A percentile compares a stretch with the other conserved stretches of the same genome.
These are phyloP conservation scores for Saccharomycopsis capsularis DNA, from an alignment of 805 yeast genomes.

Conservation along the genomic window DNA sequence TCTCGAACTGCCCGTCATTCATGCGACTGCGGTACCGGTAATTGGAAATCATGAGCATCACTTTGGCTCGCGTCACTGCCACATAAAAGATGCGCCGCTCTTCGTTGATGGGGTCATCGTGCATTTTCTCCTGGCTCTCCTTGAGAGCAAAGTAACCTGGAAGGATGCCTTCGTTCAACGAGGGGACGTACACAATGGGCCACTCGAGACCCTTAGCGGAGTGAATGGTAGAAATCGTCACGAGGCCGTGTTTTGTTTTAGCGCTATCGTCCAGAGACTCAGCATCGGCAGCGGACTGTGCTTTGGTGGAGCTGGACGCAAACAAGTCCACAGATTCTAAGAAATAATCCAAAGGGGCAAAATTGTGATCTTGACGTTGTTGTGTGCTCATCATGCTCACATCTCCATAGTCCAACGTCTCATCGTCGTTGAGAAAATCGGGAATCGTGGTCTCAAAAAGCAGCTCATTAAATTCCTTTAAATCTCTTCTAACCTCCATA, in stretches of 20 bases:
- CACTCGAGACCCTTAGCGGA: constrained; percentile 93
- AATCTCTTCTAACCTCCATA: constrained; percentile 34
- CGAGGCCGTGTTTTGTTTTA: constrained; percentile 25
- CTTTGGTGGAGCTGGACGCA: constrained; percentile 24
- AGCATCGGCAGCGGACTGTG: constrained; percentile 6
- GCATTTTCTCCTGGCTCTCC: constrained; percentile 13
- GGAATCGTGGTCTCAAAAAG: constrained; percentile 2
- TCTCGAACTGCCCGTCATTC: constrained; percentile 23
- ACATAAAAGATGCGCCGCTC: constrained; percentile 85
- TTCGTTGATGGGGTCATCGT: constrained; percentile 44
- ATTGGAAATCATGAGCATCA: constrained; percentile 40
- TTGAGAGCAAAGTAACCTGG: constrained; percentile 41
- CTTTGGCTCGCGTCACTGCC: constrained; percentile 78
- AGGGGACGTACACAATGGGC: constrained; percentile 85
- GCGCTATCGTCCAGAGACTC: constrained; percentile 22
- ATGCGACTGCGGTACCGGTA: constrained; percentile 66
- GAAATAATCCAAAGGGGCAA: constrained; percentile 24
- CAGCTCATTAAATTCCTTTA: constrained; percentile 31
- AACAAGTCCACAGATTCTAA: constrained; percentile 33
- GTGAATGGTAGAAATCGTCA: constrained; percentile 75
- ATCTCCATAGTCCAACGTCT: constrained; percentile 6
- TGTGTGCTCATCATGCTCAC: not conserved
- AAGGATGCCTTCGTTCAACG: constrained; percentile 55
- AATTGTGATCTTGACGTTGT: not conserved
- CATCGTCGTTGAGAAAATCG: constrained; percentile 14